Base-by-base conservation (phyloP, 257 asterid genomes). In the Nicotiana noctiflora region DNA sequence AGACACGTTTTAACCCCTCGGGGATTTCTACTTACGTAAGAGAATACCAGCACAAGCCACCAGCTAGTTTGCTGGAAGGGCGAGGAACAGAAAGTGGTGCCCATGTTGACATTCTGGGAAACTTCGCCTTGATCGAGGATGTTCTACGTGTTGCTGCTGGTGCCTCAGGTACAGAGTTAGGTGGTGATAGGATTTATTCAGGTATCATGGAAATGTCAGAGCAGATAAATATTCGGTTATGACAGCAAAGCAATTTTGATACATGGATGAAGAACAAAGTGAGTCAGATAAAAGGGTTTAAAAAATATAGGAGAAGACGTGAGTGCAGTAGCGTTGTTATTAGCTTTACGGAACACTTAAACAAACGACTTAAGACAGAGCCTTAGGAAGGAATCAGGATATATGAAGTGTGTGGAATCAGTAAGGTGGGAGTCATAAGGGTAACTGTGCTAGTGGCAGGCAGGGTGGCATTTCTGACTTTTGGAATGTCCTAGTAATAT, bases 31-130 rank as follows among this genome's bases (percentile, higher is more conserved):
- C 96, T 4, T 87, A 89, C 80, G 56, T 90, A 37, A 83, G 97
- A 76, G 99, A 95, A 85, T 92, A 89, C 84, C 83, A 86, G 75
- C 97, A 95, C 83, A 92, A 90, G 80, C 91, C 98, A 75, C 96
- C 97, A 0, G 86, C 89, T 1, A 93, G 84, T 78, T 81, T 91
- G n/a, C 86, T 95, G 0, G 98, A 94, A 77, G 97, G 99, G 29
- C 82, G 98, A 84, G 99, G 99, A 6, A 32, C 88, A 2, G 92
- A 90, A 65, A 94, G 99, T 53, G 95, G 98, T 13, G 88, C 84
- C 1, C 98, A 96, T 74, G 97, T 96, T 10, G 99, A 94, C 82
- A 94, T 94, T 19, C 87, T 92, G 97, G 98, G 98, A 4, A 96
- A 96, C 23, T 86, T 90, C 6, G 97, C 87, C 21, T 82, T 96